Conservation (phyloP, 306 rosid species). For the Cucurbita pepo region DNA sequence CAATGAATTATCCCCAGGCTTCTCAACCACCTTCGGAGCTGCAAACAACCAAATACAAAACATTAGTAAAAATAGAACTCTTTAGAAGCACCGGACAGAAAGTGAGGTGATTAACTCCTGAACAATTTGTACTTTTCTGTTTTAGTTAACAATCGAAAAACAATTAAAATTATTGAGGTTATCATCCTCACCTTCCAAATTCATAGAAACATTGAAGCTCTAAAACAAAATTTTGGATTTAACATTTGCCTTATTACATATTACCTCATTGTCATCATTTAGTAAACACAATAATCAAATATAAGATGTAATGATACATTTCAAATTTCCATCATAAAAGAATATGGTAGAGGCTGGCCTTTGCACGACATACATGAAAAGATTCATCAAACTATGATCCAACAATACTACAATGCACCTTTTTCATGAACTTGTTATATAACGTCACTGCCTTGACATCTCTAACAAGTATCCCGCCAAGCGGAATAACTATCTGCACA, state of each 20-base stretch:
- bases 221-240: not conserved
- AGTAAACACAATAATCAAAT: not conserved
- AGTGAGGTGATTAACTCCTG: not conserved
- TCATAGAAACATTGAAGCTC: not conserved
- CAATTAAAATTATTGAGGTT: not conserved
- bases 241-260: not conserved
- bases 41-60: constrained; percentile 4
- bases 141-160: not conserved
- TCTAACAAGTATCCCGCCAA: not conserved
- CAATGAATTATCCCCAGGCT: constrained; percentile 85
- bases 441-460: not conserved
- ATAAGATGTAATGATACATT: not conserved
- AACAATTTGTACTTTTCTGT: not conserved
- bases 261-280: not conserved
- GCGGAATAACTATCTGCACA: not conserved
- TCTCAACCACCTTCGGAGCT: constrained; percentile 97
- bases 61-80: not conserved
- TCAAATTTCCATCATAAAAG: not conserved
- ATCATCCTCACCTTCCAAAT: not conserved
- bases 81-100: not conserved
- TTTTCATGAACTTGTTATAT: not conserved
- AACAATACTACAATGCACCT: not conserved
- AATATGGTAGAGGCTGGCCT: not conserved
- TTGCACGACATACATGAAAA: not conserved
- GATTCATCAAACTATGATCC: not conserved